Conservation (phyloP, 2,329 filamentous ascomycete species). For the Stachybotrys chlorohalonatus region DNA sequence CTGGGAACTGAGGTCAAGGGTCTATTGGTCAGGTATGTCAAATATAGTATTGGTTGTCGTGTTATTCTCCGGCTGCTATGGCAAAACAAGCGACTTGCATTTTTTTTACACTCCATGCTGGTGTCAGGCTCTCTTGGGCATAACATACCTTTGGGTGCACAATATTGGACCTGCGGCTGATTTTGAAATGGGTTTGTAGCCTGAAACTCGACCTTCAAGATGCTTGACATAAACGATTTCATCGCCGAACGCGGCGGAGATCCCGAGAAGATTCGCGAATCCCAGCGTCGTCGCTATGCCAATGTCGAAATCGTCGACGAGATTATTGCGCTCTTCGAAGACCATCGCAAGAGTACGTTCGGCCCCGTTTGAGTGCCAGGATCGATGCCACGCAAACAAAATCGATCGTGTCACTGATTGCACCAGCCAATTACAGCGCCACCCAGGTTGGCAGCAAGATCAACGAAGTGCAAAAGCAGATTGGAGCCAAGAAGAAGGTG, state of each 20-base stretch:
- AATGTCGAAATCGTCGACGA: constrained; percentile 81
- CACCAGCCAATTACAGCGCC: constrained; percentile 57
- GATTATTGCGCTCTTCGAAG: constrained; percentile 78
- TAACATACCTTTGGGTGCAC: too few species aligned
- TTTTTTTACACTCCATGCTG: too few species aligned
- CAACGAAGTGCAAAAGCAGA: constrained; percentile 83
- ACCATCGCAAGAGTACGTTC: constrained; percentile 62
- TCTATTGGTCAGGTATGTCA: too few species aligned
- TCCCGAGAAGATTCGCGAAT: constrained; percentile 85
- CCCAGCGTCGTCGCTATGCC: constrained; percentile 74
- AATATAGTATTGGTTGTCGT: too few species aligned
- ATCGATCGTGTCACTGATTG: neutral
- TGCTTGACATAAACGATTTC: constrained; percentile 73
- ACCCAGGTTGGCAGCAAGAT: constrained; percentile 77
- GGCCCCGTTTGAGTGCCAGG: neutral
- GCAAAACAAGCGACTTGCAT: too few species aligned
- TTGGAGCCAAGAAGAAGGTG: constrained; percentile 85
- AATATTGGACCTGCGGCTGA: too few species aligned
- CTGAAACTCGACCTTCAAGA: constrained; percentile 22
- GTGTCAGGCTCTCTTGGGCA: too few species aligned
- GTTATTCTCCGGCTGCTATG: too few species aligned
- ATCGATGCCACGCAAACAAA: neutral
- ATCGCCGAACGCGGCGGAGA: constrained; percentile 83
- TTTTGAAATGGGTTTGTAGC: too few species aligned
- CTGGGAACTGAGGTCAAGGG: too few species aligned